These are phyloP conservation scores for Heritiera fomes DNA, from an alignment of 345 rosid genomes.

Conservation along the genomic window DNA sequence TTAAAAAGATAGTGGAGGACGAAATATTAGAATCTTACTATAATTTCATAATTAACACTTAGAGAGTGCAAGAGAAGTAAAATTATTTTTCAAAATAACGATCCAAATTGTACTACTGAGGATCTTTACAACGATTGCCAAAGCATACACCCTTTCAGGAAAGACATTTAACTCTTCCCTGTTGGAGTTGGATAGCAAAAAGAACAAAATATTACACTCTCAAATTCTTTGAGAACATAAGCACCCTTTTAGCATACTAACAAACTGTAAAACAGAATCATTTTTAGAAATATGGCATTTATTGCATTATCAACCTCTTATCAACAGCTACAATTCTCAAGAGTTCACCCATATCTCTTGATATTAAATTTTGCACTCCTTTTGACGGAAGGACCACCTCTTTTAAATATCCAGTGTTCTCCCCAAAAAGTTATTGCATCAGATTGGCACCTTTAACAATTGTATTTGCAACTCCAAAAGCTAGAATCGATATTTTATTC, in stretches of 20 bases:
- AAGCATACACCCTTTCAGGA: constrained; percentile 96
- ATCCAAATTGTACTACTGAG: constrained; percentile 92
- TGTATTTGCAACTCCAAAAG: constrained; percentile 96
- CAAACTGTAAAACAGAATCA: not conserved
- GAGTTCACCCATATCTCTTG: constrained; percentile 79
- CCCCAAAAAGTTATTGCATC: constrained; percentile 81
- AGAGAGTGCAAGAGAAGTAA: constrained; percentile 27
- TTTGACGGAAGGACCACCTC: constrained; percentile 84
- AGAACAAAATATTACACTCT: too few relatives aligned
- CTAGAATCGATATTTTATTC: constrained; percentile 69
- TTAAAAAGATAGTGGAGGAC: constrained; percentile 30
- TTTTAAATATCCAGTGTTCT: constrained; percentile 66
- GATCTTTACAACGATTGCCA: constrained; percentile 98
- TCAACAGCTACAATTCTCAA: constrained; percentile 79
- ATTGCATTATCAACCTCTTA: constrained; percentile 58
- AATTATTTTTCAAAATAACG: constrained; percentile 89
- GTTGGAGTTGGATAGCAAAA: constrained; percentile 25
- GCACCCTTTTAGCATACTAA: constrained; percentile 12
- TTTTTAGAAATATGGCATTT: constrained; percentile 2
- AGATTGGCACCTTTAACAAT: constrained; percentile 91
- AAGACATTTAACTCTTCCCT: constrained; percentile 90
- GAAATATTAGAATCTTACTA: constrained; percentile 15
- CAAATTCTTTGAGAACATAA: not conserved
- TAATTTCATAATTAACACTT: not conserved
- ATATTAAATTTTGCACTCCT: constrained; percentile 81